Evolutionary conservation across 306 rosid genomes (phyloP), one percentile per base, ranked within the genome.

Genomic region (Luffa acutangula): DNA sequence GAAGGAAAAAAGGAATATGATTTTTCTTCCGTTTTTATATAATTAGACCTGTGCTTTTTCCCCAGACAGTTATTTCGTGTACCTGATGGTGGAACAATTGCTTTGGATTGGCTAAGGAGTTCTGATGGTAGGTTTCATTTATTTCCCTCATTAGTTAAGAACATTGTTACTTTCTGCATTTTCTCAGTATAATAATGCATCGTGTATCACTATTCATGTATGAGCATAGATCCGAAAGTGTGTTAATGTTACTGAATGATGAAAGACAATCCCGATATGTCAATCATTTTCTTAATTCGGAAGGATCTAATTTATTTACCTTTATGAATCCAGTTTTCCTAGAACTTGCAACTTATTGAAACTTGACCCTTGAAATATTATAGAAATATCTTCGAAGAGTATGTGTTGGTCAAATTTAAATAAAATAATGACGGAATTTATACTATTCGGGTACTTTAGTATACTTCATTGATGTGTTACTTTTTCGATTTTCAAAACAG

Each of bases 41-140:
- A 72, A 2, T 31, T 13, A 6, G 21, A 5, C 43, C 42, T 33
- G 13, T 49, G 51, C 5, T 79, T 52, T 64, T 48, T 51, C 66
- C 69, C 59, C 92, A 90, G 95, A 80, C 95, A 90, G 87, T 67
- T 90, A 6, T 89, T 87, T 62, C 69, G 21, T 49, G 81, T 89
- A 76, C 81, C 90, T 34, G 95, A 90, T 79, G 92, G 92, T 11
- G 95, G 95, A 81, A 90, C 95, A 46, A 71, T 90, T 84, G 95
- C 95, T 74, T 80, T 90, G 88, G 95, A 90, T 83, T 90, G 95
- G 95, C 78, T 90, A 42, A 49, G 57, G 64, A 80, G 76, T 78
- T 83, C 80, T 73, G 91, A 89, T 53, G 95, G 95, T 90, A 87
- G 52, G 53, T 82, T 76, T 21, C 13, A 57, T 56, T 77, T 34